Percentiles rank a stretch among this genome's conserved stretches.
Conservation (phyloP, 495 filamentous ascomycete genomes). For the Lasiosphaeria miniovina region DNA sequence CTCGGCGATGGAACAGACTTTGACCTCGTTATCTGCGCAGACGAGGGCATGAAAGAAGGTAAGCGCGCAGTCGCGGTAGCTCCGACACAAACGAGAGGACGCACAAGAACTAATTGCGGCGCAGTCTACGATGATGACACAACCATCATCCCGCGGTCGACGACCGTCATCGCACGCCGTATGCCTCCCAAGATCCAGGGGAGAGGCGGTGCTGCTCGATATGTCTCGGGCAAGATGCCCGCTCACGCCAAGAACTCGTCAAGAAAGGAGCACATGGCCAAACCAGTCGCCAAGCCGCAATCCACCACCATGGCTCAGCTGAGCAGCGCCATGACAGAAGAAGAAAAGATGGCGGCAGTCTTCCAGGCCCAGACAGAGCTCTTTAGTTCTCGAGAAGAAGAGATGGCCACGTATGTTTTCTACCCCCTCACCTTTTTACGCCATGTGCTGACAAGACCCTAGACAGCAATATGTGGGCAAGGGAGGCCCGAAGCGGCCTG, state of each 20-base stretch:
- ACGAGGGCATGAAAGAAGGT: slow-evolving; percentile 86
- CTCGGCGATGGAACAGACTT: slow-evolving; percentile 96
- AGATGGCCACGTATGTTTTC: slow-evolving; percentile 83
- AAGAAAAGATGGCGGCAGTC: slow-evolving; percentile 86
- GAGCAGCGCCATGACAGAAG: slow-evolving; percentile 75
- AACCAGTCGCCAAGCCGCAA: slow-evolving; percentile 54
- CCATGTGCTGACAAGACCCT: slow-evolving; percentile 34
- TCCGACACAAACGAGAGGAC: background rate
- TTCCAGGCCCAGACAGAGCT: slow-evolving; percentile 80
- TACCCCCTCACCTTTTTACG: background rate
- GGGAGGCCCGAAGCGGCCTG: slow-evolving; percentile 55
- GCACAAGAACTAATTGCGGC: slow-evolving; percentile 22
- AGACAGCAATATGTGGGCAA: slow-evolving; percentile 54
- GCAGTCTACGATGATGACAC: slow-evolving; percentile 97
- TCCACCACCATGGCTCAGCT: slow-evolving; percentile 58
- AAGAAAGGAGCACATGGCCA: slow-evolving; percentile 56
- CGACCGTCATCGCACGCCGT: slow-evolving; percentile 85
- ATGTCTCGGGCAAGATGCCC: slow-evolving; percentile 96
- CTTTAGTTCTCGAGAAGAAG: slow-evolving; percentile 83
- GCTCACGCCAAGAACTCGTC: slow-evolving; percentile 78
- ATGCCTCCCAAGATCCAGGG: slow-evolving; percentile 78
- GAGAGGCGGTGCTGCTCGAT: slow-evolving; percentile 84
- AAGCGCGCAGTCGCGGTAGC: slow-evolving; percentile 33
- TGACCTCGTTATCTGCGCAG: slow-evolving; percentile 87
- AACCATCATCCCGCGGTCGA: slow-evolving; percentile 88